Percentiles rank a stretch among this genome's conserved stretches.
phyloP scores from a whole-genome alignment of 768 basidiomycete genomes.

The Boletus tylopilopsis region DNA sequence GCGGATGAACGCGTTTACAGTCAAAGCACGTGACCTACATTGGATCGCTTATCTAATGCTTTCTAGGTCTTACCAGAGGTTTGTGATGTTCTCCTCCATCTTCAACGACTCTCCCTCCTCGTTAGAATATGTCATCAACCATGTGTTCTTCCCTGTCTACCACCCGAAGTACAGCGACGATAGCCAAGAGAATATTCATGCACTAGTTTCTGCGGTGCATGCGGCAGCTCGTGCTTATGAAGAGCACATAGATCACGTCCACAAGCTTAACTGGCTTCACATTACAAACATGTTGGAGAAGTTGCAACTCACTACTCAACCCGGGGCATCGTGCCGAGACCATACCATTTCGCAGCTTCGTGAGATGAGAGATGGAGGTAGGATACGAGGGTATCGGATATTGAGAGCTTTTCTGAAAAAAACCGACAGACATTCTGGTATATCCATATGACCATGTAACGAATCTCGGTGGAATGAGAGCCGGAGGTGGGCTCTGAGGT shows the following conservation, averaged over 20 bases:
- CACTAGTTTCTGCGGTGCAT: too few relatives aligned
- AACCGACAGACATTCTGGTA: not conserved
- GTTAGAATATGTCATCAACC: not conserved
- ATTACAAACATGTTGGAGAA: not conserved
- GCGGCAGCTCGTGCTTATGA: too few relatives aligned
- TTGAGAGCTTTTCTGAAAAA: not conserved
- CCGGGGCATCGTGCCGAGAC: not conserved
- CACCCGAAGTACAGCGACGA: not conserved
- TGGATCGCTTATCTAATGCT: too few relatives aligned
- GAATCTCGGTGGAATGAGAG: too few relatives aligned
- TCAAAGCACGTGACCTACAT: constrained; percentile 14
- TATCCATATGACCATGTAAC: too few relatives aligned
- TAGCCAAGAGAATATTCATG: too few relatives aligned
- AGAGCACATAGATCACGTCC: too few relatives aligned
- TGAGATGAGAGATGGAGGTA: not conserved
- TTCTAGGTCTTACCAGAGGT: too few relatives aligned
- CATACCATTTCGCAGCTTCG: not conserved
- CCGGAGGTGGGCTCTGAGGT: too few relatives aligned
- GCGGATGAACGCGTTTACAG: constrained; percentile 12
- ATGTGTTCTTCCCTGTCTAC: not conserved
- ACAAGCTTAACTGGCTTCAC: not conserved
- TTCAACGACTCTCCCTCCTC: not conserved
- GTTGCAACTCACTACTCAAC: not conserved
- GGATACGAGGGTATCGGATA: not conserved
- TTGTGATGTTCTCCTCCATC: not conserved